Base-by-base conservation (phyloP, 371 early-diverging fungal genomes). In the Circinella umbellata region DNA sequence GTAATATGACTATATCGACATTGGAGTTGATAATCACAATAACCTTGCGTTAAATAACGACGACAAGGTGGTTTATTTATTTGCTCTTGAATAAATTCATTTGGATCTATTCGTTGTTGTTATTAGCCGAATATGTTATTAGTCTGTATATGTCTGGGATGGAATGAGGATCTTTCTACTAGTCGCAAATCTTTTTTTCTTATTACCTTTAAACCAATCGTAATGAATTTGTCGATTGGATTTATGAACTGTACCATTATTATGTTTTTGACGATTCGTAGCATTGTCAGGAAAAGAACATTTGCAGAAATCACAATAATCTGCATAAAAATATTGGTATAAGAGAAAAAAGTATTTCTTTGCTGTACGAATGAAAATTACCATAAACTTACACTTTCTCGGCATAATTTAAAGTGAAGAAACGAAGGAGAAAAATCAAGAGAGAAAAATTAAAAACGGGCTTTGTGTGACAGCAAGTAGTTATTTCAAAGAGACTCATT, bases 261-360 rank as follows among this genome's bases (percentile, higher is more conserved):
- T 75, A 61, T 84, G 84, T 17, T 80, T 80, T 48, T 76, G 76
- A 42, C 84, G 70, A 69, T 84, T 84, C 4, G 76, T 74, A 55
- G 48, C 49, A 71, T 80, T 84, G 60, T 84, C 82, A 53, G 84
- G 84, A 73, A 84, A 84, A 3, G 81, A 76, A 42, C 84, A 84
- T 5, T 81, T 69, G 65, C 84, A 84, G 48, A 81, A 78, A 55
- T 84, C 84, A 46, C 84, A 84, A 60, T 76, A 80, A 64, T 84
- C 83, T 83, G 1, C 15, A 53, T 13, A 18, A 13, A 57, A 10
- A 3, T 5, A 51, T 4, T 8, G 51, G 8, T n/a, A 15, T n/a
- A 51, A 5, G 8, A 15, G 8, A 51, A 13, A 5, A 51, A 8
- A 51, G 42, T 1, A 0, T 42, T 9, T 42, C 0, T 1, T 42